A percentile compares a stretch with the other conserved stretches of the same genome.
Evolutionary conservation across 306 rosid species (phyloP).

Genomic region (Urtica urens): DNA sequence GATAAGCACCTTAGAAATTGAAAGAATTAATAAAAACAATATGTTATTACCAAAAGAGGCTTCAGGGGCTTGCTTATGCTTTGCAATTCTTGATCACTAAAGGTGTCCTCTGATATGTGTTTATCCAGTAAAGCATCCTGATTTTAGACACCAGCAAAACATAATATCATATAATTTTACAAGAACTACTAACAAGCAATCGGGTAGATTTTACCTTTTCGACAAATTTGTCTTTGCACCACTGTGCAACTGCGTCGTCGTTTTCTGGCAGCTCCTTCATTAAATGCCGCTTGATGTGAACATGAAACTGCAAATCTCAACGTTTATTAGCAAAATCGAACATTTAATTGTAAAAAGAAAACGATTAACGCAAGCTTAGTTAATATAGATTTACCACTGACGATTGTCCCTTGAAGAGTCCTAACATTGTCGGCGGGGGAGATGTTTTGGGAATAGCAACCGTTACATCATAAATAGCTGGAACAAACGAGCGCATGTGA

Average conservation of each 20-base stretch:
- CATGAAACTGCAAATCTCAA: slow-evolving; percentile 53
- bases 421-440: slow-evolving; percentile 78
- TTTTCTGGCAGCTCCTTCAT: slow-evolving; percentile 78
- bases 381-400: slow-evolving; percentile 94
- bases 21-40: slow-evolving; percentile 1
- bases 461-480: slow-evolving; percentile 70
- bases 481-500: slow-evolving; percentile 79
- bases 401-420: slow-evolving; percentile 75
- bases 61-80: slow-evolving; percentile 49
- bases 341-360: not conserved
- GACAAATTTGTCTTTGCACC: slow-evolving; percentile 86
- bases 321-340: not conserved
- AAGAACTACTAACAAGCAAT: slow-evolving; percentile 3
- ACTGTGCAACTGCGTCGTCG: slow-evolving; percentile 86
- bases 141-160: slow-evolving; percentile 1
- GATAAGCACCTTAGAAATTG: not conserved
- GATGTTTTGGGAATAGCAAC: slow-evolving; percentile 75
- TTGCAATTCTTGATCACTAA: slow-evolving; percentile 50
- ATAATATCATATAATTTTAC: not conserved
- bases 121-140: slow-evolving; percentile 86
- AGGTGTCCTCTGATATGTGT: slow-evolving; percentile 59
- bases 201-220: slow-evolving; percentile 38
- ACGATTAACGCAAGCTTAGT: too few relatives aligned
- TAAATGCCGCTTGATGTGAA: slow-evolving; percentile 75
- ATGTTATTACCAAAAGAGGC: slow-evolving; percentile 64